Percentiles rank a stretch among this genome's conserved stretches.
These are phyloP conservation scores for Barbarea vulgaris DNA, from an alignment of 345 rosid genomes.

Conservation along the genomic window DNA sequence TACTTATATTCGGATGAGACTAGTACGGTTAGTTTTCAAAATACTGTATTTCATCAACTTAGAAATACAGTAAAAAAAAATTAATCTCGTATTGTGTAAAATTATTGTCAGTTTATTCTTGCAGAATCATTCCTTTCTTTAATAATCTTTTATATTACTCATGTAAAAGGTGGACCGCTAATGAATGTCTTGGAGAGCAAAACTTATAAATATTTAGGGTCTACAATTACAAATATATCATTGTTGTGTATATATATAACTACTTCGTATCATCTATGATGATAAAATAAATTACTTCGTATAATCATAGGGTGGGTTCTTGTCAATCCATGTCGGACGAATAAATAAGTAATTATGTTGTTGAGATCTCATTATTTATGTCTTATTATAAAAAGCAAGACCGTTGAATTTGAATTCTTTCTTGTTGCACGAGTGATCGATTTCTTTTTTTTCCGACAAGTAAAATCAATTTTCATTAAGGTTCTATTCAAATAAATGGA, in stretches of 20 bases:
- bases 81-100: not conserved
- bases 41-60: too few species aligned
- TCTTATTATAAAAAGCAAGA: conserved; percentile 27
- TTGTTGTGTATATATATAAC: not conserved
- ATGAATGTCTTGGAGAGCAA: not conserved
- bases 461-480: not conserved
- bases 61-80: too few species aligned
- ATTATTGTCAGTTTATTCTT: not conserved
- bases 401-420: conserved; percentile 25
- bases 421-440: conserved; percentile 29
- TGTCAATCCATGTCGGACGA: conserved; percentile 35
- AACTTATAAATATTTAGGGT: not conserved
- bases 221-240: not conserved
- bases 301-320: conserved; percentile 32
- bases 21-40: too few species aligned
- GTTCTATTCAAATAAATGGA: not conserved
- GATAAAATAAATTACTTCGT: conserved; percentile 8
- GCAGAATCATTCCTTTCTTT: not conserved
- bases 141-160: not conserved
- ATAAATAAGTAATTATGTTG: conserved; percentile 19
- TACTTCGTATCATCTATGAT: conserved; percentile 4
- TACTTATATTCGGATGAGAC: not conserved
- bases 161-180: not conserved
- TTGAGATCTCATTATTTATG: conserved; percentile 28
- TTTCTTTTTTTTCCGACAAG: not conserved